Evolutionary conservation across 2,329 filamentous ascomycete species (phyloP).

Genomic region (Emmonsiellopsis sp.): DNA sequence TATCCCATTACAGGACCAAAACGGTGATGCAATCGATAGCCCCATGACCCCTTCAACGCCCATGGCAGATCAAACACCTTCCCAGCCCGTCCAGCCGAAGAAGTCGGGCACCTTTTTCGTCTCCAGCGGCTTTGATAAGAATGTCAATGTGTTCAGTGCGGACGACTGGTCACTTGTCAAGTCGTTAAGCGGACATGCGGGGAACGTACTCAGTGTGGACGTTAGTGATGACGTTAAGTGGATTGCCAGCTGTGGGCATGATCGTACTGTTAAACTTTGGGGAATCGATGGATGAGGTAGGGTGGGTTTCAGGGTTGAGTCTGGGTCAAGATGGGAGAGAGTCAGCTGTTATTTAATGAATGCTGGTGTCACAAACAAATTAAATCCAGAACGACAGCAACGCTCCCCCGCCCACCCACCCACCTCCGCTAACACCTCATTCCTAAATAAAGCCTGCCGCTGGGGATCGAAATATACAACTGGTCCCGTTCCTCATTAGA

Average conservation of each 20-base stretch:
- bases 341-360: too few species aligned
- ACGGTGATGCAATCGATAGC: constrained; percentile 23
- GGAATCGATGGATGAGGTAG: constrained; percentile 65
- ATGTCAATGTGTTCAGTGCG: constrained; percentile 89
- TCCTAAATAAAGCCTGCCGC: too few species aligned
- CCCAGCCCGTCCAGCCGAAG: constrained; percentile 53
- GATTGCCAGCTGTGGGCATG: constrained; percentile 91
- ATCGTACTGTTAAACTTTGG: constrained; percentile 95
- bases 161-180: constrained; percentile 93
- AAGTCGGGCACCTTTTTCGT: constrained; percentile 89
- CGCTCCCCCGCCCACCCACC: too few species aligned
- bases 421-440: too few species aligned
- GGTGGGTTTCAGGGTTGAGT: neutral
- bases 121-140: constrained; percentile 84
- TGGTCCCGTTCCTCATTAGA: too few species aligned
- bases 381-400: neutral
- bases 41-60: constrained; percentile 3
- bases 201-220: constrained; percentile 85
- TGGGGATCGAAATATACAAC: too few species aligned
- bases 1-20: constrained; percentile 56
- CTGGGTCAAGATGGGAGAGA: neutral
- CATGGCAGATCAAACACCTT: constrained; percentile 13
- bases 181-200: constrained; percentile 79
- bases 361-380: too few species aligned
- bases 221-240: constrained; percentile 76